phyloP scores from a whole-genome alignment of 1,284 basidiomycete genomes.

The Dichomitus squalens region DNA sequence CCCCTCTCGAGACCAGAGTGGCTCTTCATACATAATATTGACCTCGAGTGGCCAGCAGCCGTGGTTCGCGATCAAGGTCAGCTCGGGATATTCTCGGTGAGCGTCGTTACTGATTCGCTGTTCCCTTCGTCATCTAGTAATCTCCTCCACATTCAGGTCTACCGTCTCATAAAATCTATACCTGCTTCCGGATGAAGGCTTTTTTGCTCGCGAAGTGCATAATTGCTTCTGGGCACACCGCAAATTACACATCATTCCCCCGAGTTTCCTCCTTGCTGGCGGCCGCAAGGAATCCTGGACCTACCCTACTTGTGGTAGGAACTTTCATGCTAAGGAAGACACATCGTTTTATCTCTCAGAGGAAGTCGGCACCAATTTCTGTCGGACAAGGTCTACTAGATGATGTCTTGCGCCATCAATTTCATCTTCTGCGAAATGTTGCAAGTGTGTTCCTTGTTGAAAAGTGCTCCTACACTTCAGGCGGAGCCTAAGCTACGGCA shows the following conservation, averaged over 20 bases:
- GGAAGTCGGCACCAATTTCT: not conserved
- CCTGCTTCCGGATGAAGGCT: slow-evolving; percentile 6
- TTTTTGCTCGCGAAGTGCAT: not conserved
- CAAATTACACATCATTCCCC: slow-evolving; percentile 15
- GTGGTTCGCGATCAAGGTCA: too few relatives aligned
- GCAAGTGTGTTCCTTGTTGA: slow-evolving; percentile 4
- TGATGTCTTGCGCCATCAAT: not conserved
- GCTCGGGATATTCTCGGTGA: slow-evolving; percentile 21
- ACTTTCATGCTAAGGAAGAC: not conserved
- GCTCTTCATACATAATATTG: too few relatives aligned
- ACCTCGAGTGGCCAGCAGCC: too few relatives aligned
- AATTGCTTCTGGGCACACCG: slow-evolving; percentile 6
- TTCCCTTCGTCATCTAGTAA: slow-evolving; percentile 3
- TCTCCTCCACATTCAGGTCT: slow-evolving; percentile 12
- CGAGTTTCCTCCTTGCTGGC: slow-evolving; percentile 21
- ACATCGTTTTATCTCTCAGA: not conserved
- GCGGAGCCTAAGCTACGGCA: not conserved
- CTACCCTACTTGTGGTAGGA: not conserved
- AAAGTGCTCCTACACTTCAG: not conserved
- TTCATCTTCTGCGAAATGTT: slow-evolving; percentile 6
- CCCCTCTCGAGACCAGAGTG: too few relatives aligned
- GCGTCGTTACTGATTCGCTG: slow-evolving; percentile 5
- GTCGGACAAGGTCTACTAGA: not conserved
- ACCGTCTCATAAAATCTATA: not conserved
- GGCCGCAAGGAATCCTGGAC: not conserved